Base-by-base conservation (phyloP, 176 grass and related monocot genomes). In the Phyllostachys edulis region DNA sequence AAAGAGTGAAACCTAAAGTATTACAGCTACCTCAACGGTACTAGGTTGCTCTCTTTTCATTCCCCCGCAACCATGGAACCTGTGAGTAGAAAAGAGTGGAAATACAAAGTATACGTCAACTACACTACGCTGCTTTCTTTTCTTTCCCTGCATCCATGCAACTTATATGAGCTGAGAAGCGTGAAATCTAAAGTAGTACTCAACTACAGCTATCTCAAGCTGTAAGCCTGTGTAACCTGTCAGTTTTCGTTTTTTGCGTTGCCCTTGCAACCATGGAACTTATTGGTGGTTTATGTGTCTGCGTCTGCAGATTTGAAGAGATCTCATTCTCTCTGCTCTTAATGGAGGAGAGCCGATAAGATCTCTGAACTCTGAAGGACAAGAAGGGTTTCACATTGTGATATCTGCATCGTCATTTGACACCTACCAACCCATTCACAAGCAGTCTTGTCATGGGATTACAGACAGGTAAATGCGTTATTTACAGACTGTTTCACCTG, bases 301-400 rank as follows among this genome's bases (percentile, higher is more conserved):
- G n/a, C n/a, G n/a, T n/a, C n/a, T 76, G 88, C 88, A 29, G 77
- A 62, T 85, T 80, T 40, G 69, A 76, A 67, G 84, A 8, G 69
- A 51, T 54, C 65, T 76, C n/a, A n/a, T n/a, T 39, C 24, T 39
- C 29, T 2, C 52, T 9, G 41, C 8, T 61, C 42, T 63, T 81
- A 70, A 49, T 23, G 54, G 7, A 44, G 61, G 21, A 40, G 23
- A 37, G 45, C 56, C 76, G 63, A 9, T 52, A 45, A 55, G 56
- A 46, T 67, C 24, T 29, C 11, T 70, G 73, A 15, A 76, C 11
- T 29, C 11, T 64, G 66, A 26, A 81, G 63, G 65, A 81, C 70
- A 12, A 45, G 63, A 69, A 49, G 41, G 63, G 77, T 21, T 20
- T n/a, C 44, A 51, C 16, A 14, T 1, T 5, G 56, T 80, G 36